Base-by-base conservation (phyloP, 371 early-diverging fungal genomes). In the Entomophthora muscae region DNA sequence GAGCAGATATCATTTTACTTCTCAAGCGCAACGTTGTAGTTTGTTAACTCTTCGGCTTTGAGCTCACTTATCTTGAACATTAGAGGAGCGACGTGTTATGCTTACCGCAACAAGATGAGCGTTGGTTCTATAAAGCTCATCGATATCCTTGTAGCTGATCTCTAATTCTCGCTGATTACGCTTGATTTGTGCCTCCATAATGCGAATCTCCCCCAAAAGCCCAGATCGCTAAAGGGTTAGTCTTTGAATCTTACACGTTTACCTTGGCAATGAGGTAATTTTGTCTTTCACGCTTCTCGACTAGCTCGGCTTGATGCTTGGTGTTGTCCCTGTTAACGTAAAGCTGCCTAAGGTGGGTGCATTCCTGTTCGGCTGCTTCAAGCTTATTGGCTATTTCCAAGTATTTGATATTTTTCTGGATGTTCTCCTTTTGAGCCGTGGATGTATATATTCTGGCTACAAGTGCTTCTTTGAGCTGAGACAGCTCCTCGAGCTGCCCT, bases 11-110 rank as follows among this genome's bases (percentile, higher is more conserved):
- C 29, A 26, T 70, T 77, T 70, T 72, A 81, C 78, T 73, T 73
- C 62, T 98, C 94, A 2, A 99, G 71, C 0, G 89, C 92, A 68
- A 83, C 85, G 21, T 83, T 73, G 66, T 92, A 95, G 57, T 80
- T 86, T 53, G 95, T 91, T 30, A 97, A 68, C 72, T 99, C 99
- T 1, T 68, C 64, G 54, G 78, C 63, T 0, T 87, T 86, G 67
- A 95, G 64, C 67, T 93, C 89, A 2, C 78, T 80, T 3, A 86
- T 84, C 76, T 77, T 68, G 22, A n/a, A 57, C 1, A 2, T 27
- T 30, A 42, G 42, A 10, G 5, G 17, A 42, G 42, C 42, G 42
- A 42, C 10, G 10, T 42, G 42, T 10, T 5, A 42, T 5, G 42
- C 17, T 42, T 42, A 42, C 42, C 42, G 42, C 42, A 42, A 42